Base-by-base conservation (phyloP, 805 yeast genomes). In the Tetrapisispora pingtungensis region DNA sequence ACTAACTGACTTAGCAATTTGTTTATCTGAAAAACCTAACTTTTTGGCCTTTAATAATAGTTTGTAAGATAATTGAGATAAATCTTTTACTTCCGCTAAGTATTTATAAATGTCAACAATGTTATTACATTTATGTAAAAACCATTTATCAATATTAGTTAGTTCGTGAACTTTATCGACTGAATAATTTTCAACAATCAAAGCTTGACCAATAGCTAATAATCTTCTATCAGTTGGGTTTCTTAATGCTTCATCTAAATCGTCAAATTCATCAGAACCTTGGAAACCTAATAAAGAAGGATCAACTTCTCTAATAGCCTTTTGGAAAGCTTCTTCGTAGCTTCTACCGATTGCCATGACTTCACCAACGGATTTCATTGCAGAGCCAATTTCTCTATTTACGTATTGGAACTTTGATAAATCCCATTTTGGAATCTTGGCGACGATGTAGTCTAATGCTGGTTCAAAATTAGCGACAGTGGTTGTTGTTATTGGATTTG, bases 381-480 rank as follows among this genome's bases (percentile, higher is more conserved):
- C 80, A 10, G 96, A 85, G 40, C 96, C 96, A 61, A 90, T 84
- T 50, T 83, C 87, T 66, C 96, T 79, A 65, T 86, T 84, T 51
- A 90, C 98, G 61, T 87, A 95, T 65, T 84, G 94, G 73, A 90
- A 93, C 74, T 90, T 90, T 55, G 93, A 68, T 66, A 90, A 73
- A 73, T 90, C 98, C 98, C 98, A 90, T 70, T 97, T 81, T 56
- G 98, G 98, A 61, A 90, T 88, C 75, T 90, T 90, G 56, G 95
- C 87, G 47, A 90, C 98, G 72, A 89, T 80, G 69, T 90, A 90
- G 70, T 90, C 98, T 57, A 90, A 75, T 22, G 96, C 86, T 28
- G 98, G 98, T 70, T 90, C 98, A 63, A 90, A 90, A 69, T 87
- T 85, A 42, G 98, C 97, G 46, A 89, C 81, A 12, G 98, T 93